Evolutionary conservation across 129 eudicot species (phyloP).

Genomic region (Calendula officinalis): DNA sequence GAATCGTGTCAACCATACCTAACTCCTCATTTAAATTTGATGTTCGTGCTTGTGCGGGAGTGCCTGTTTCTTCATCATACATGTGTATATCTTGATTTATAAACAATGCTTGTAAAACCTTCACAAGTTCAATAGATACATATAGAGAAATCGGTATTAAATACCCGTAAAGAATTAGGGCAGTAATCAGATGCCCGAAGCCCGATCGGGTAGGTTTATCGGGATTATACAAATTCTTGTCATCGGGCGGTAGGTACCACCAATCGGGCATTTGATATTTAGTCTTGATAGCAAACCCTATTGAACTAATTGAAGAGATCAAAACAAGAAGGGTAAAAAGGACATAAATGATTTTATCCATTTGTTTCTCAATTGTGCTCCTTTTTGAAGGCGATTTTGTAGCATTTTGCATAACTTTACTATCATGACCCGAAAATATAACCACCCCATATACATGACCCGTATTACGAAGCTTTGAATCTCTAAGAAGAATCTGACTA

Average conservation of each 20-base stretch:
- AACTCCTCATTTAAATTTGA: constrained; percentile 52
- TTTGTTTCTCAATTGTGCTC: constrained; percentile 48
- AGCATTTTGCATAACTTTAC: constrained; percentile 54
- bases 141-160: constrained; percentile 49
- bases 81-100: constrained; percentile 46
- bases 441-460: constrained; percentile 42
- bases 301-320: constrained; percentile 42
- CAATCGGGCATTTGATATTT: constrained; percentile 39
- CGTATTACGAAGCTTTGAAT: constrained; percentile 52
- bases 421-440: constrained; percentile 51
- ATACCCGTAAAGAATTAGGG: constrained; percentile 53
- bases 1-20: constrained; percentile 52
- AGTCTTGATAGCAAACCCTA: constrained; percentile 45
- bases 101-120: constrained; percentile 48
- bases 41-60: constrained; percentile 51
- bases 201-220: constrained; percentile 22
- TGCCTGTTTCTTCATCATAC: constrained; percentile 47
- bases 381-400: constrained; percentile 51
- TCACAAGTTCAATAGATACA: constrained; percentile 52
- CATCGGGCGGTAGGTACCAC: constrained; percentile 46
- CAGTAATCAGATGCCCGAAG: constrained; percentile 39
- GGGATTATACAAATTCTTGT: constrained; percentile 31
- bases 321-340: constrained; percentile 41
- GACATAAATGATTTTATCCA: constrained; percentile 47
- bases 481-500: constrained; percentile 45